Evolutionary conservation across 495 filamentous ascomycete genomes (phyloP), one percentile per base, ranked within the genome.

Genomic region (Hypoxylon trugodes): DNA sequence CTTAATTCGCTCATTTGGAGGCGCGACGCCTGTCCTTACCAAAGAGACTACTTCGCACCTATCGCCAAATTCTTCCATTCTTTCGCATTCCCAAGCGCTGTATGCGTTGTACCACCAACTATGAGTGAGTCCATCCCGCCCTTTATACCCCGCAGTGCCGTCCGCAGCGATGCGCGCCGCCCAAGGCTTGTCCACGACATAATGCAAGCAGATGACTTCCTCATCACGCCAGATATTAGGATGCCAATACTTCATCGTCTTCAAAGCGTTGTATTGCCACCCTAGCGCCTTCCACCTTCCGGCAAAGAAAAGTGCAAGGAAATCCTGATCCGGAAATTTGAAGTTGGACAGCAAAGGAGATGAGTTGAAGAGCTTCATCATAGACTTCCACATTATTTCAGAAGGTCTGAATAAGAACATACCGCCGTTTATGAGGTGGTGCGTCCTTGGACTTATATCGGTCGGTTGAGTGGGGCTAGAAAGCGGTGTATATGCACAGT

Each of bases 101-200:
- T 61, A 77, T 33, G 66, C 66, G 35, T 73, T 49, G 74, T 79
- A 83, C 82, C 81, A 84, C 78, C 77, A 78, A 24, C 42, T 50
- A 69, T 83, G 78, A 24, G 79, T 79, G 19, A 70, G 69, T 3
- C 77, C 74, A 69, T 84, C 82, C 28, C 71, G 49, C 19, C 76
- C 75, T 32, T 74, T 54, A 65, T 81, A 76, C 3, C 79, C 79
- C 10, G 74, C 81, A 8, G 69, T 61, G 3, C 76, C 76, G 65
- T 81, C 79, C 38, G 57, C 66, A 9, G 57, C 69, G 5, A 83
- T 71, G 24, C 78, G 59, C 46, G 68, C 71, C 40, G 67, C 71
- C 84, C 82, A 85, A n/a, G 84, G 84, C 69, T 86, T 85, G 40
- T 84, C 80, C 6, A 84, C 78, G 67, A 85, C 82, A 56, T 82